Evolutionary conservation across 2,329 filamentous ascomycete species (phyloP).

Genomic region (Dothideomycetes sp.): DNA sequence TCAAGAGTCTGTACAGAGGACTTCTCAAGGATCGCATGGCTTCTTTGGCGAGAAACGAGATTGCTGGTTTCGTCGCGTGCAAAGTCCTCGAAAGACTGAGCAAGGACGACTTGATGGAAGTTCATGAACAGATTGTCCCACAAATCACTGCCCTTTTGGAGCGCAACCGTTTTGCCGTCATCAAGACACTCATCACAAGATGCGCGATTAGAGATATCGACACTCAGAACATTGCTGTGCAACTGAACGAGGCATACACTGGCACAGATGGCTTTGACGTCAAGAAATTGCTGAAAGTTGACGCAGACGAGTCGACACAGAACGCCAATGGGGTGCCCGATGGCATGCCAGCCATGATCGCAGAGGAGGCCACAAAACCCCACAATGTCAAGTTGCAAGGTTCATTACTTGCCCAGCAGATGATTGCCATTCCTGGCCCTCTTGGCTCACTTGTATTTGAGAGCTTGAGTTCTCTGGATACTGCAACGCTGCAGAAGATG

Average conservation of each 20-base stretch:
- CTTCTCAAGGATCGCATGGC: slow-evolving; percentile 73
- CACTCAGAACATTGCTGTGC: slow-evolving; percentile 45
- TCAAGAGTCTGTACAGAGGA: slow-evolving; percentile 76
- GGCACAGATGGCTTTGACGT: slow-evolving; percentile 45
- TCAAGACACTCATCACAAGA: slow-evolving; percentile 75
- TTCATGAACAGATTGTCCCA: slow-evolving; percentile 61
- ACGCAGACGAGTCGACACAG: slow-evolving; percentile 26
- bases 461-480: slow-evolving; percentile 39
- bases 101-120: slow-evolving; percentile 72
- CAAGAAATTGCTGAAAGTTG: slow-evolving; percentile 51
- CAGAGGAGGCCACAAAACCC: slow-evolving; percentile 10
- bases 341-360: slow-evolving; percentile 16
- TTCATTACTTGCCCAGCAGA: slow-evolving; percentile 68
- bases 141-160: slow-evolving; percentile 65
- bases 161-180: slow-evolving; percentile 65
- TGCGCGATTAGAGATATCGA: slow-evolving; percentile 60
- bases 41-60: slow-evolving; percentile 77
- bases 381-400: slow-evolving; percentile 51
- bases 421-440: slow-evolving; percentile 64
- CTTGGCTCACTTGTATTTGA: slow-evolving; percentile 64
- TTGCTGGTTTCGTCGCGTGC: slow-evolving; percentile 79
- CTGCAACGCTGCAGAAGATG: slow-evolving; percentile 49
- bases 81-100: slow-evolving; percentile 73
- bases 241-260: slow-evolving; percentile 50
- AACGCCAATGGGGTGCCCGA: slow-evolving; percentile 12